phyloP scores from a whole-genome alignment of 208 protist species.

The Herpetomonas tarakana region DNA sequence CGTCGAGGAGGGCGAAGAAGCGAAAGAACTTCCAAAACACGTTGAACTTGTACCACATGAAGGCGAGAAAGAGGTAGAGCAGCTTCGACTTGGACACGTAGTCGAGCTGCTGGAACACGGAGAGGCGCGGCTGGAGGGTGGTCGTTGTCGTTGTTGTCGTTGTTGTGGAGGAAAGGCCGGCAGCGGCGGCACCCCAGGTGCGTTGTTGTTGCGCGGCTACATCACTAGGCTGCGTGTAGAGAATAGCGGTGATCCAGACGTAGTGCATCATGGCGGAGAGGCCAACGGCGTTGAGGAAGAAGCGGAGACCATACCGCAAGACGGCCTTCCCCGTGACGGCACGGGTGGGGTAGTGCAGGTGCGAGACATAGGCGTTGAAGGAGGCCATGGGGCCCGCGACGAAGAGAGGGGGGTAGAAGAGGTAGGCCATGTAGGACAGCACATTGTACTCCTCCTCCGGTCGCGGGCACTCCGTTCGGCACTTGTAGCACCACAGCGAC shows the following conservation, averaged over 20 bases:
- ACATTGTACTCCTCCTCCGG: conserved; percentile 54
- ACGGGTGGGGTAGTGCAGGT: conserved; percentile 43
- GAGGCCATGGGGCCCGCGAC: conserved; percentile 81
- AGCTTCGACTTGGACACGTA: conserved; percentile 19
- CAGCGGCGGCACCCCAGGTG: background rate
- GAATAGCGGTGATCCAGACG: conserved; percentile 42
- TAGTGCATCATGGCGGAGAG: conserved; percentile 51
- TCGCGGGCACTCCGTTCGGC: conserved; percentile 36
- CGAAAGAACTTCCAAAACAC: conserved; percentile 91
- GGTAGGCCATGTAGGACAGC: conserved; percentile 63
- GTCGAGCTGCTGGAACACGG: conserved; percentile 15
- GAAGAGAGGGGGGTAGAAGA: conserved; percentile 86
- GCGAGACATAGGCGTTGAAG: conserved; percentile 88
- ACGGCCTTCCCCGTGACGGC: conserved; percentile 13
- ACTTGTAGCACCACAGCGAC: conserved; percentile 42
- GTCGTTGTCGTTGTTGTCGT: background rate
- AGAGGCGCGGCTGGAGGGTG: background rate
- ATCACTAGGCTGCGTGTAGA: conserved; percentile 12
- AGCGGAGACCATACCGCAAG: conserved; percentile 33
- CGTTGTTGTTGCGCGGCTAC: background rate
- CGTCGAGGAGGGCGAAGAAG: conserved; percentile 75
- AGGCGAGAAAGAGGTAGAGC: conserved; percentile 57
- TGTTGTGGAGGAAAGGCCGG: background rate
- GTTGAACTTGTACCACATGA: conserved; percentile 92
- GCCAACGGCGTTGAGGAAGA: conserved; percentile 21